phyloP scores from a whole-genome alignment of 345 rosid genomes.

The Zanthoxylum bungeanum region DNA sequence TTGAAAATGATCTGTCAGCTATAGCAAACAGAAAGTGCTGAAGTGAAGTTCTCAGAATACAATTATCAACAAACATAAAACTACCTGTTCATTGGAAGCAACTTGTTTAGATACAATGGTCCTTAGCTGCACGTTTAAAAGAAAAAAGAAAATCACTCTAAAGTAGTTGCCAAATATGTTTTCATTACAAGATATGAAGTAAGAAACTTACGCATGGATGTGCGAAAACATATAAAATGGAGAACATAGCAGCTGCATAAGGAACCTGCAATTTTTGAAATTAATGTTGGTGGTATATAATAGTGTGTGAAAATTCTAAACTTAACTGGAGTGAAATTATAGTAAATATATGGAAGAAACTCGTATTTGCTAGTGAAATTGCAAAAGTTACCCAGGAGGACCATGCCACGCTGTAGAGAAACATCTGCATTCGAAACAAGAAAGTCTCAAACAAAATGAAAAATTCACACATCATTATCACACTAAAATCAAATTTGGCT shows the following conservation, averaged over 20 bases:
- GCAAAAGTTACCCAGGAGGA: slow-evolving; percentile 62
- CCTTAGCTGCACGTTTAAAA: slow-evolving; percentile 47
- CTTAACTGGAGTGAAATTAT: too few relatives aligned
- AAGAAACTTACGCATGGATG: slow-evolving; percentile 72
- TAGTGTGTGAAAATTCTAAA: too few relatives aligned
- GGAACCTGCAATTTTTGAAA: slow-evolving; percentile 59
- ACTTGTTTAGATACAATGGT: slow-evolving; percentile 92
- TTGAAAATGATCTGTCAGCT: not conserved
- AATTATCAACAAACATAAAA: not conserved
- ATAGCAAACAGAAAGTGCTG: not conserved
- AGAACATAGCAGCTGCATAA: slow-evolving; percentile 64
- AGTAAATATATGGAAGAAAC: not conserved
- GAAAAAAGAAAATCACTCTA: not conserved
- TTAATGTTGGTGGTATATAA: slow-evolving; percentile 18
- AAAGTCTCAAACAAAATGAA: slow-evolving; percentile 3
- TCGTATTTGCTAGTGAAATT: not conserved
- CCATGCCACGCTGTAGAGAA: slow-evolving; percentile 84
- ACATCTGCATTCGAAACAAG: slow-evolving; percentile 50
- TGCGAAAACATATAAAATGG: slow-evolving; percentile 54
- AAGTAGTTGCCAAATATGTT: not conserved
- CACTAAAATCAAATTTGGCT: not conserved
- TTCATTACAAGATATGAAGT: not conserved
- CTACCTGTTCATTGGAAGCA: slow-evolving; percentile 76
- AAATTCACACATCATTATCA: not conserved
- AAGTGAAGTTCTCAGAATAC: not conserved